A percentile compares a stretch with the other conserved stretches of the same genome.
These are phyloP conservation scores for Cynanchum wilfordii DNA, from an alignment of 257 asterid species.

Conservation along the genomic window DNA sequence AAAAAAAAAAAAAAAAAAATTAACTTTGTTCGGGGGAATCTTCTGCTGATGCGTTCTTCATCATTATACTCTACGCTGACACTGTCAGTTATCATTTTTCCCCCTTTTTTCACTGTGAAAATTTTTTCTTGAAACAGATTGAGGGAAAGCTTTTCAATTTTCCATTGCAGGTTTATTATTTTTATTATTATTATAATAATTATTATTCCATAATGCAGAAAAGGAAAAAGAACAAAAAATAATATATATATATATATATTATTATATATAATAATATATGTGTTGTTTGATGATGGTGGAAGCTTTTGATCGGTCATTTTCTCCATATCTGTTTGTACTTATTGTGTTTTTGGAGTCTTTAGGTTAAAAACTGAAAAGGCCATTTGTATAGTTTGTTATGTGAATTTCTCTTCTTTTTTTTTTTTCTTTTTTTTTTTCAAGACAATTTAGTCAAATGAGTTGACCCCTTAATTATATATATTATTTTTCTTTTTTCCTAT, in stretches of 20 bases:
- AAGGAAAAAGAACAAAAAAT: too few relatives aligned
- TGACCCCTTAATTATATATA: neutral
- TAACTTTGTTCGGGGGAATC: neutral
- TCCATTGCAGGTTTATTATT: neutral
- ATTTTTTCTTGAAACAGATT: neutral
- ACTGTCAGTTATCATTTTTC: neutral
- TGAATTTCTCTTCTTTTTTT: neutral
- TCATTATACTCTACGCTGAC: neutral
- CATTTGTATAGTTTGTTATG: neutral
- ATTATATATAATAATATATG: too few relatives aligned
- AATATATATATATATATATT: too few relatives aligned
- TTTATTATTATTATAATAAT: too few relatives aligned
- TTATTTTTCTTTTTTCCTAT: too few relatives aligned
- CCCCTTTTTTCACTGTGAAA: neutral
- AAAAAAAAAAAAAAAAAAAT: too few relatives aligned
- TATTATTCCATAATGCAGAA: neutral
- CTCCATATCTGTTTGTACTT: neutral
- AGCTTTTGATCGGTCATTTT: conserved; percentile 1
- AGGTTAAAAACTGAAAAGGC: neutral
- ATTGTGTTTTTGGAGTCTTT: neutral
- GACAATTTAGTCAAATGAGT: neutral
- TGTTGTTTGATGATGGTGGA: neutral
- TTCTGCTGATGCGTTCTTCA: neutral
- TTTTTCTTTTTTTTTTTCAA: too few relatives aligned
- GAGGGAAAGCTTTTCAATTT: neutral